Evolutionary conservation across 2,329 filamentous ascomycete genomes (phyloP), one percentile per base, ranked within the genome.

Genomic region (Didymella keratinophila): DNA sequence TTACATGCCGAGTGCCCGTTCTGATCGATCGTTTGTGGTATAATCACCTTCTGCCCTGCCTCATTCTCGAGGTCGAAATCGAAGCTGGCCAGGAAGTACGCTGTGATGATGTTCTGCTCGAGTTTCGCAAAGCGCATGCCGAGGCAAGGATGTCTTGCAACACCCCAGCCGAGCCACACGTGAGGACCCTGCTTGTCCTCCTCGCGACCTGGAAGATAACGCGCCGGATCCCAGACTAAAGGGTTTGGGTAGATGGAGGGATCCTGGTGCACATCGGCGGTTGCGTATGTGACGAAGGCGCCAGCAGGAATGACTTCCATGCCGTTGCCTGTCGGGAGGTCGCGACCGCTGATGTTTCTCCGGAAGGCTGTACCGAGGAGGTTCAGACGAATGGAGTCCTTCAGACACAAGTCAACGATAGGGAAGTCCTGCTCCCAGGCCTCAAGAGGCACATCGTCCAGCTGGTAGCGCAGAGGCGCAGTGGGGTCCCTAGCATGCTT

Each of bases 341-440:
- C 76, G 21, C 71, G 73, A 16, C 78, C 79, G 32, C 78, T 80
- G 9, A 76, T 72, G 64, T 87, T 87, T 68, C 80, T 81, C 7
- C 85, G 78, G 66, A 87, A 83, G 0, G 78, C 76, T 0, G 79
- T 76, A 6, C 84, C 84, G 0, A 78, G 70, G 8, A 80, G 63
- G 30, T 80, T 80, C 23, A 87, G 62, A 2, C 85, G 80, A 57
- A 87, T 85, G 14, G 78, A 79, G 60, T 87, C 85, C 39, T 79
- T 78, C 36, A 87, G 73, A 44, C 80, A 83, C 25, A 84, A 55
- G 56, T 85, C 81, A 30, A 86, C 74, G 6, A 79, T 58, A 0
- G 84, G 83, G 58, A 87, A 86, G 18, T 84, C 81, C 12, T 69
- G 50, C 66, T 87, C 84, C 84, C 84, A 87, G 0, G 80, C 81